Evolutionary conservation across 2,329 filamentous ascomycete genomes (phyloP).

Genomic region (Fonsecaea pedrosoi): DNA sequence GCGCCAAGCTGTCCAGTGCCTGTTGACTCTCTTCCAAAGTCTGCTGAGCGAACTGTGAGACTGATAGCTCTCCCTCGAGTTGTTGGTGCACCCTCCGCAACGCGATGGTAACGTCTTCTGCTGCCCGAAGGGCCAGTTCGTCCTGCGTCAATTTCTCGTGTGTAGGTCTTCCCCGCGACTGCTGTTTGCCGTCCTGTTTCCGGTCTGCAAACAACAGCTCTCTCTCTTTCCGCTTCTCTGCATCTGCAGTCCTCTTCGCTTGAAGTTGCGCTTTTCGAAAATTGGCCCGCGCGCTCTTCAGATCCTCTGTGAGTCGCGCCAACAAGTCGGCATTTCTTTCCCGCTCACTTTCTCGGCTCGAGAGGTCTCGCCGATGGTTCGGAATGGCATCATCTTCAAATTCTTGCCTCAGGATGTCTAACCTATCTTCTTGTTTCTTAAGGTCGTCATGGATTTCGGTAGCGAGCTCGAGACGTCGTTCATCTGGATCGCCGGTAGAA

Average conservation of each 20-base stretch:
- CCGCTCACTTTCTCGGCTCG: slow-evolving; percentile 59
- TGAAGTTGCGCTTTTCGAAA: slow-evolving; percentile 84
- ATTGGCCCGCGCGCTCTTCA: slow-evolving; percentile 69
- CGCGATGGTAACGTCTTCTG: slow-evolving; percentile 81
- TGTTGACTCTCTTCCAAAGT: slow-evolving; percentile 72
- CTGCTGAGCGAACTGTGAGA: slow-evolving; percentile 87
- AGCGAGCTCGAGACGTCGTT: slow-evolving; percentile 71
- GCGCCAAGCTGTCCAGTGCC: slow-evolving; percentile 78
- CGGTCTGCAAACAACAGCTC: slow-evolving; percentile 72
- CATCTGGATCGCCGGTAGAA: slow-evolving; percentile 68
- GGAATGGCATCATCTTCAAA: slow-evolving; percentile 62
- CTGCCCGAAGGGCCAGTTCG: slow-evolving; percentile 75
- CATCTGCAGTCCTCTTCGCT: slow-evolving; percentile 76
- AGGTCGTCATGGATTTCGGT: slow-evolving; percentile 80
- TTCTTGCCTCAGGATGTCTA: slow-evolving; percentile 81
- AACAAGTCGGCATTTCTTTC: slow-evolving; percentile 71
- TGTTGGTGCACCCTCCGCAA: slow-evolving; percentile 84
- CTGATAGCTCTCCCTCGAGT: slow-evolving; percentile 81
- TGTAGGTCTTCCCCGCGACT: slow-evolving; percentile 38
- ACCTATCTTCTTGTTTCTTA: slow-evolving; percentile 80
- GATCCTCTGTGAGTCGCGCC: slow-evolving; percentile 70
- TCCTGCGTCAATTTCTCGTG: slow-evolving; percentile 68
- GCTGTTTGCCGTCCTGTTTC: slow-evolving; percentile 31
- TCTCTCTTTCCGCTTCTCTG: slow-evolving; percentile 76
- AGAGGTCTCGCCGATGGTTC: slow-evolving; percentile 15